These are phyloP conservation scores for Aspergillus arachidicola DNA, from an alignment of 2,329 filamentous ascomycete species.

Conservation along the genomic window DNA sequence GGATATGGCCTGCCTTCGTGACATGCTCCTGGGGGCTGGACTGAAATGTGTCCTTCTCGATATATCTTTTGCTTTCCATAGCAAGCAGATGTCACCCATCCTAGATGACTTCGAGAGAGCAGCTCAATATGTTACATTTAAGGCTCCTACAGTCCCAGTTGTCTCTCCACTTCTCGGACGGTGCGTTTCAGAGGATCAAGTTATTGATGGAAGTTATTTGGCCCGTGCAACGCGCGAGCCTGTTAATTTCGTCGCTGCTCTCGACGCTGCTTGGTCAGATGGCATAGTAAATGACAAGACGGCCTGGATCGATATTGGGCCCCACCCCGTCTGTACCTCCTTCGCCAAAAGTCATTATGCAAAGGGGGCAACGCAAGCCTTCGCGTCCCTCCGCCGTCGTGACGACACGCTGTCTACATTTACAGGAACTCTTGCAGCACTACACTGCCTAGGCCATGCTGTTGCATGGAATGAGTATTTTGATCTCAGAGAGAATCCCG, in stretches of 20 bases:
- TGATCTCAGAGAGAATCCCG: constrained; percentile 59
- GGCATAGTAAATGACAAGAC: constrained; percentile 61
- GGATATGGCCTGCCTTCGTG: constrained; percentile 58
- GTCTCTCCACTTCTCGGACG: constrained; percentile 69
- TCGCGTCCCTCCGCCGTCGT: constrained; percentile 63
- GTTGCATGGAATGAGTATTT: constrained; percentile 74
- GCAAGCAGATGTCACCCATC: constrained; percentile 21
- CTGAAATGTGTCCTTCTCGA: constrained; percentile 66
- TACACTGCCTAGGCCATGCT: constrained; percentile 65
- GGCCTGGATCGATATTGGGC: constrained; percentile 73
- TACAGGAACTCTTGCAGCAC: constrained; percentile 56
- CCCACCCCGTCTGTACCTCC: constrained; percentile 68
- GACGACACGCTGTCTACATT: constrained; percentile 68
- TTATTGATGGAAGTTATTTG: constrained; percentile 65
- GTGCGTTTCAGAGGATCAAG: constrained; percentile 56
- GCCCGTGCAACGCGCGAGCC: constrained; percentile 66
- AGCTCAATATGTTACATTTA: constrained; percentile 52
- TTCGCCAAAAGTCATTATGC: constrained; percentile 65
- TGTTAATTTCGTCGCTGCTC: constrained; percentile 68
- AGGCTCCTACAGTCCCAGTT: constrained; percentile 61
- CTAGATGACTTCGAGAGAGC: constrained; percentile 19
- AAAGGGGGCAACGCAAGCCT: constrained; percentile 55
- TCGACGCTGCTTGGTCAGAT: constrained; percentile 60
- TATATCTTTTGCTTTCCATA: constrained; percentile 61
- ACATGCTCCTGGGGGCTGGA: constrained; percentile 53